Percentiles rank a stretch among this genome's conserved stretches.
These are phyloP conservation scores for Dimocarpus longan DNA, from an alignment of 345 rosid genomes.

Conservation along the genomic window DNA sequence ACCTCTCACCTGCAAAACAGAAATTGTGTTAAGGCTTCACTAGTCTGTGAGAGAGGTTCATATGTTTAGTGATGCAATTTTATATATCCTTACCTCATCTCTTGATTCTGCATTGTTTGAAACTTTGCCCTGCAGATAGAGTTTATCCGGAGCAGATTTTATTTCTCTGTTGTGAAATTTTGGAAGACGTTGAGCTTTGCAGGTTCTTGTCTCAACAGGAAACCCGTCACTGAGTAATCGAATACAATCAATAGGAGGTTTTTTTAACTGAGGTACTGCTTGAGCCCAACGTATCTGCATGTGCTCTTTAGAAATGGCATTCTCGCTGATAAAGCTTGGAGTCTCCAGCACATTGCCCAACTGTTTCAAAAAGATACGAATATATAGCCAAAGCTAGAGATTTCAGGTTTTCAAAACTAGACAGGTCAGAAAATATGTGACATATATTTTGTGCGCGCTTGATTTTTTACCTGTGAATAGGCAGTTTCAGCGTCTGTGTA, in stretches of 20 bases:
- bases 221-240: neutral
- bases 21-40: neutral
- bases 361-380: neutral
- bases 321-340: neutral
- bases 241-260: neutral
- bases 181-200: constrained; percentile 15
- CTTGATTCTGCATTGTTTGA: neutral
- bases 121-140: neutral
- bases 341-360: neutral
- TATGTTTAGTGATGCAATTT: neutral
- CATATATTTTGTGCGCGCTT: too few relatives aligned
- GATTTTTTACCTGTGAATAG: constrained; percentile 19
- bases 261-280: neutral
- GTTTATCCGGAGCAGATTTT: neutral
- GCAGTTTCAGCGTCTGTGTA: neutral
- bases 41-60: neutral
- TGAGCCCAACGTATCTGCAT: neutral
- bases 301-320: neutral
- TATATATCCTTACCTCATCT: constrained; percentile 15
- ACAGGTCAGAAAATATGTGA: too few relatives aligned
- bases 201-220: constrained; percentile 6
- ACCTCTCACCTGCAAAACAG: constrained; percentile 21
- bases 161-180: neutral
- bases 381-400: too few relatives aligned
- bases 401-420: too few relatives aligned